Evolutionary conservation across 2,329 filamentous ascomycete genomes (phyloP), one percentile per base, ranked within the genome.

Genomic region (Monilinia vaccinii-corymbosi): DNA sequence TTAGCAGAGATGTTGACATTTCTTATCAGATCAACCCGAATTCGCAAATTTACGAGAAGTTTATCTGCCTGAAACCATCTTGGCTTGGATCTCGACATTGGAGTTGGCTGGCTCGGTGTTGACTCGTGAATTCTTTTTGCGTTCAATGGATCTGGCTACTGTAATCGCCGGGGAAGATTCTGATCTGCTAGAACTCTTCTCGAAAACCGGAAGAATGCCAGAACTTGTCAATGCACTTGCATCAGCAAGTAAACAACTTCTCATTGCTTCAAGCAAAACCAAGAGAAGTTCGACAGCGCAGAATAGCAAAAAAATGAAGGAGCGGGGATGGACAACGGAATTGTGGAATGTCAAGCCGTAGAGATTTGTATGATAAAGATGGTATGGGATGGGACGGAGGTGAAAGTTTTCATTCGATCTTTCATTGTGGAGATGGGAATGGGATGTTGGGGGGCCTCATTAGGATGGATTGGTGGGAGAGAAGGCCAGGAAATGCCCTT

Each of bases 91-190:
- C 70, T 86, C 83, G 68, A 86, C 88, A 1, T 77, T 97, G 53
- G 88, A 95, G 71, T 88, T 88, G 69, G 87, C 88, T 0, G 91
- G 90, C 4, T 85, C 84, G 50, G 80, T 83, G 52, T 77, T 95
- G 47, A 87, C 85, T 49, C 85, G 91, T 47, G 89, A 93, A 61
- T 82, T 87, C 65, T 79, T 96, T 21, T 80, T 94, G 31, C 86
- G 93, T 70, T 89, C 87, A 68, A 93, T 99, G 88, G 89, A 96
- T 61, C 78, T 99, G 18, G 86, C 91, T 1, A 84, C 86, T 1
- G 72, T 85, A 2, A 81, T 96, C 55, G 90, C 93, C 2, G 84
- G 87, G 60, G 83, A 85, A 64, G 81, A 80, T 62, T 85, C 85
- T 28, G 85, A 87, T 65, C 74, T 93, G 45, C 83, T 86, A 1